Conservation (phyloP, 805 yeast genomes). For the Nakazawaea wickerhamii region DNA sequence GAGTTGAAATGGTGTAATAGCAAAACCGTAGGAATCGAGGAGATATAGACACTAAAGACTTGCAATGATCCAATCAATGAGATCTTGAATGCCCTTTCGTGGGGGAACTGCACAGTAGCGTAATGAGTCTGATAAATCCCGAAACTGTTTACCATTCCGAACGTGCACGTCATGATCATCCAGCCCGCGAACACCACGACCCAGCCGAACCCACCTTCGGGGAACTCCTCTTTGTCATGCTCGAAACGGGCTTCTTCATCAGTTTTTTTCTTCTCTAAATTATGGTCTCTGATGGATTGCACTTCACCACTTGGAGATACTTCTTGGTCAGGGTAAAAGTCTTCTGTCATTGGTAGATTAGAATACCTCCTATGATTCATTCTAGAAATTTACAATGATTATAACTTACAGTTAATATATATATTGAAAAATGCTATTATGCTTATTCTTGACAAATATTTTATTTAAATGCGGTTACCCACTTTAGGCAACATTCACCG, state of each 20-base stretch:
- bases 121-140: conserved; percentile 56
- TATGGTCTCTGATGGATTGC: neutral
- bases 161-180: conserved; percentile 41
- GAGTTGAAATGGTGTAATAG: conserved; percentile 40
- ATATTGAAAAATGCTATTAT: too few relatives aligned
- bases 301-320: neutral
- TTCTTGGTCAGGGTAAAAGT: too few relatives aligned
- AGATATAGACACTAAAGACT: conserved; percentile 37
- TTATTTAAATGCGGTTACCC: too few relatives aligned
- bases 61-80: conserved; percentile 53
- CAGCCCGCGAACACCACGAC: conserved; percentile 45
- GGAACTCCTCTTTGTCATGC: conserved; percentile 26
- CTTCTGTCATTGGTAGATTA: too few relatives aligned
- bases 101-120: conserved; percentile 30
- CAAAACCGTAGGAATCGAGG: conserved; percentile 44
- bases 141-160: conserved; percentile 55
- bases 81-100: conserved; percentile 39
- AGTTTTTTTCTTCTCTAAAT: neutral
- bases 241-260: neutral
- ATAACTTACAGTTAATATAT: too few relatives aligned
- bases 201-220: conserved; percentile 54
- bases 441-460: too few relatives aligned
- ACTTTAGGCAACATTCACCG: too few relatives aligned
- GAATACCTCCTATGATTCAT: too few relatives aligned
- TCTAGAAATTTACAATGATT: too few relatives aligned